Conservation (phyloP, 768 basidiomycete genomes). For the Russula sp. region DNA sequence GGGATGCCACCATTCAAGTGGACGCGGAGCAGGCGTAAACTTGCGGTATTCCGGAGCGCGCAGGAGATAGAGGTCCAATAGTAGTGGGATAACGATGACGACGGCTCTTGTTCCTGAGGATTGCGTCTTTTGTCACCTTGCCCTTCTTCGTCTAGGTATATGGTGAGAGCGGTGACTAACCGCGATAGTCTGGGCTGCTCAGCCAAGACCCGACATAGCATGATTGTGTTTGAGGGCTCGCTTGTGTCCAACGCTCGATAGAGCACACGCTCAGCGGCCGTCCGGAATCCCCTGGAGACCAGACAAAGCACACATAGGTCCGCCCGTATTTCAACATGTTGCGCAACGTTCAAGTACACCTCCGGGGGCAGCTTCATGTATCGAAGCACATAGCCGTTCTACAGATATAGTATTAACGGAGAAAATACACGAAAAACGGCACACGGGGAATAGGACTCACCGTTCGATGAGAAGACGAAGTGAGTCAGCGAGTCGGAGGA, state of each 20-base stretch:
- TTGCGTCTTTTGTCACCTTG: constrained; percentile 32
- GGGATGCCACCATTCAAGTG: constrained; percentile 38
- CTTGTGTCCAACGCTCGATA: constrained; percentile 57
- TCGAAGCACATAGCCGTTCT: constrained; percentile 18
- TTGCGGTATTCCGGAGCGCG: constrained; percentile 48
- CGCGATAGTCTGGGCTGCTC: constrained; percentile 47
- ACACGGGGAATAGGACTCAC: constrained; percentile 5
- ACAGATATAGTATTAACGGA: not conserved
- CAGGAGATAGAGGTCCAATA: constrained; percentile 53
- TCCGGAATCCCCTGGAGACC: constrained; percentile 55
- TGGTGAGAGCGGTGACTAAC: constrained; percentile 54
- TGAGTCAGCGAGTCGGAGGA: not conserved
- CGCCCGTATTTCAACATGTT: constrained; percentile 47
- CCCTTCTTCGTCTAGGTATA: constrained; percentile 41
- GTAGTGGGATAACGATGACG: constrained; percentile 38
- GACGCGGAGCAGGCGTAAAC: constrained; percentile 53
- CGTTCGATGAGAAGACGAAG: constrained; percentile 12
- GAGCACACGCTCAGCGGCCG: constrained; percentile 53
- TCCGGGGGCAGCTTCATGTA: constrained; percentile 59
- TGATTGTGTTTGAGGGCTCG: constrained; percentile 41
- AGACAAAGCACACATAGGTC: constrained; percentile 57
- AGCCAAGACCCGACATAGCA: constrained; percentile 49
- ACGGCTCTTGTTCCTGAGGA: constrained; percentile 29
- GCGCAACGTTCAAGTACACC: constrained; percentile 56
- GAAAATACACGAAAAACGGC: not conserved